Base-by-base conservation (phyloP, 1,139 yeast species). In the Diutina ranongensis region DNA sequence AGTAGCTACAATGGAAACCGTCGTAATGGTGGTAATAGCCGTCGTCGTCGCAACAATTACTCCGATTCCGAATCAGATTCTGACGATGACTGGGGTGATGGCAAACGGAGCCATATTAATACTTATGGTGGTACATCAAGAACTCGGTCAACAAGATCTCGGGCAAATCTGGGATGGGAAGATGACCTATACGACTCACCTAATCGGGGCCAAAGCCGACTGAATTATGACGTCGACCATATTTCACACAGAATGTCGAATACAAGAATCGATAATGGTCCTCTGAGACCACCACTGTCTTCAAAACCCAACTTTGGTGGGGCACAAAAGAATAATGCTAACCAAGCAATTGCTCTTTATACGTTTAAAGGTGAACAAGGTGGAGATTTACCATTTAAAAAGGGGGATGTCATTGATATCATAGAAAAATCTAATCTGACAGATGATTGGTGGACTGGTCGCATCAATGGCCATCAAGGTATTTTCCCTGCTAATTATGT, bases 361-460 rank as follows among this genome's bases (percentile, higher is more conserved):
- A 74, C 89, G 3, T 92, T 89, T 60, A 83, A 83, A 49, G 97
- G 95, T 35, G 96, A 89, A 62, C 94, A 92, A 65, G 61, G 72
- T 36, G 97, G 97, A 2, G 98, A 92, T 61, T 72, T 92, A 55
- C 78, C 95, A 10, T 92, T 92, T 71, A 81, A 78, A 54, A 92
- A 92, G 67, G 98, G 98, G 48, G 98, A 92, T 62, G 85, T 86
- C n/a, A 85, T 92, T 55, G 83, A 86, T 41, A 83, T 92, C 53
- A 67, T 85, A 46, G 86, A 88, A 62, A 86, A 83, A 61, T 78
- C 94, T 13, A 88, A 83, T 15, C 83, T 95, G 12, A 77, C 80
- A 45, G 95, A 92, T 60, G 98, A 92, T 60, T 92, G 98, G 98
- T 92, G 98, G 98, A 88, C 96, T 0, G 98, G 98, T 18, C 78